These are phyloP conservation scores for Prillingera fragicola DNA, from an alignment of 1,284 basidiomycete species.

Conservation along the genomic window DNA sequence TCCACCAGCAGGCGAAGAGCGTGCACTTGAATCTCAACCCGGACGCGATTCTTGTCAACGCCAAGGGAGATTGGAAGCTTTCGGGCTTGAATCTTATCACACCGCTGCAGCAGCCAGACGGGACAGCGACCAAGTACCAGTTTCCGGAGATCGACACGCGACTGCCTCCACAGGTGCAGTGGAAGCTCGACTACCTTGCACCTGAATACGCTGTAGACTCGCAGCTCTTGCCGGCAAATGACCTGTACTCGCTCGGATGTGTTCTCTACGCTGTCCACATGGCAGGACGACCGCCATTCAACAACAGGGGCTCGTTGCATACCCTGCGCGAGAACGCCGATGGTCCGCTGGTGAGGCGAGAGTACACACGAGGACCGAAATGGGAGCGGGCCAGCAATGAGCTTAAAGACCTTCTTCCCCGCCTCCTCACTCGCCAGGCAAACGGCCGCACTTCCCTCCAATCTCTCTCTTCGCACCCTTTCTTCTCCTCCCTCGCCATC, in stretches of 20 bases:
- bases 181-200: slow-evolving; percentile 92
- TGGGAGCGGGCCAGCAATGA: slow-evolving; percentile 43
- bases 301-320: slow-evolving; percentile 75
- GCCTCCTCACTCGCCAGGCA: slow-evolving; percentile 72
- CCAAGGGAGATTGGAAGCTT: slow-evolving; percentile 95
- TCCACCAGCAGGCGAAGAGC: slow-evolving; percentile 83
- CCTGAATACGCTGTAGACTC: slow-evolving; percentile 94
- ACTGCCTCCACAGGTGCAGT: slow-evolving; percentile 74
- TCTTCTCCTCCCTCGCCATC: slow-evolving; percentile 95
- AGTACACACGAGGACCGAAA: slow-evolving; percentile 36
- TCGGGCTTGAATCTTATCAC: slow-evolving; percentile 84
- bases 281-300: slow-evolving; percentile 80
- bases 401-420: slow-evolving; percentile 63
- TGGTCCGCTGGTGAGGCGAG: slow-evolving; percentile 42
- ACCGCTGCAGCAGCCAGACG: slow-evolving; percentile 64
- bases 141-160: slow-evolving; percentile 82
- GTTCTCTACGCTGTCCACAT: slow-evolving; percentile 84
- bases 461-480: slow-evolving; percentile 71
- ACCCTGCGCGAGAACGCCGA: slow-evolving; percentile 75
- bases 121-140: slow-evolving; percentile 71
- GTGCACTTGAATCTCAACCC: slow-evolving; percentile 88
- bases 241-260: slow-evolving; percentile 92
- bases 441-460: slow-evolving; percentile 67
- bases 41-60: slow-evolving; percentile 78
- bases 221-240: slow-evolving; percentile 73